Evolutionary conservation across 192 early-diverging fungal species (phyloP).

Genomic region (Allomyces javanicus): DNA sequence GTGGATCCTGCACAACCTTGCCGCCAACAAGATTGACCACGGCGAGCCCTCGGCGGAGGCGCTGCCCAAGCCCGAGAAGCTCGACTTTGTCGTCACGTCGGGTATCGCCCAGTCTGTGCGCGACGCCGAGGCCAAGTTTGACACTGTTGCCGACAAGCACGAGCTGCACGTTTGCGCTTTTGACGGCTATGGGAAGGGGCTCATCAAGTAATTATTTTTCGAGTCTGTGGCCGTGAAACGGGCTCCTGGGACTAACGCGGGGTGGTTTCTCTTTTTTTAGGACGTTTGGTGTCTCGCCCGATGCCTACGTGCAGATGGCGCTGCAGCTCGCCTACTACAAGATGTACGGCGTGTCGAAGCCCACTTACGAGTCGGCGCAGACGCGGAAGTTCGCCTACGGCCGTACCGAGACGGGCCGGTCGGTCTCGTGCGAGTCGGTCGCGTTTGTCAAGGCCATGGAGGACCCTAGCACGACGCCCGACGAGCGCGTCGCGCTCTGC

Average conservation of each 20-base stretch:
- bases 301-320: conserved; percentile 72
- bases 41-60: conserved; percentile 27
- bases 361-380: conserved; percentile 88
- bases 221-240: not conserved
- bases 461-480: conserved; percentile 20
- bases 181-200: conserved; percentile 77
- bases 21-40: conserved; percentile 50
- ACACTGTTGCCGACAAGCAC: conserved; percentile 53
- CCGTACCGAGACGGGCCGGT: conserved; percentile 83
- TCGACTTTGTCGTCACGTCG: conserved; percentile 51
- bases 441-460: conserved; percentile 79
- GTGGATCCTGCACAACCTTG: conserved; percentile 43
- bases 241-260: no score
- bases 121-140: conserved; percentile 57
- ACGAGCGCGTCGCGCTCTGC: conserved; percentile 46
- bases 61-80: conserved; percentile 42
- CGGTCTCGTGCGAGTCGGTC: conserved; percentile 50
- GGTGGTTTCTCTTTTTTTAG: no score
- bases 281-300: conserved; percentile 49
- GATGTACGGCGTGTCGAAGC: conserved; percentile 48
- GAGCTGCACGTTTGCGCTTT: conserved; percentile 67
- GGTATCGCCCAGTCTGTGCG: conserved; percentile 37
- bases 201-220: conserved; percentile 51
- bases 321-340: conserved; percentile 94
- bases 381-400: conserved; percentile 82